These are phyloP conservation scores for Monosporozyma siamensis DNA, from an alignment of 805 yeast genomes.

Conservation along the genomic window DNA sequence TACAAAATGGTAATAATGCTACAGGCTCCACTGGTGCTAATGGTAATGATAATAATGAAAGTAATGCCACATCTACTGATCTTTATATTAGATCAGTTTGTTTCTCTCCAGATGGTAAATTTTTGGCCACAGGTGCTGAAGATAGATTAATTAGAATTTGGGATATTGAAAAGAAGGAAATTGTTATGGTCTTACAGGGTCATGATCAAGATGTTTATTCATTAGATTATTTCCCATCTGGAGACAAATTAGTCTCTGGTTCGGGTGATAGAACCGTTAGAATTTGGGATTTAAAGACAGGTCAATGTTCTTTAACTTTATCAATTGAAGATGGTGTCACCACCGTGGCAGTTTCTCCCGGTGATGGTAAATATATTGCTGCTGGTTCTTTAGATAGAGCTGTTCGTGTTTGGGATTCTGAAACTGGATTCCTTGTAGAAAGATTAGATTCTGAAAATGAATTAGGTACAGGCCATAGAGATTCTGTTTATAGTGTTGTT, in stretches of 20 bases:
- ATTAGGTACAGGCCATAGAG: slow-evolving; percentile 88
- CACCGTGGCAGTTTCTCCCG: slow-evolving; percentile 94
- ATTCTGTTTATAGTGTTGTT: slow-evolving; percentile 90
- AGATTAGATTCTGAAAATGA: slow-evolving; percentile 83
- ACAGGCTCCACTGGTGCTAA: not conserved
- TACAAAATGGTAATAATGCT: slow-evolving; percentile 3
- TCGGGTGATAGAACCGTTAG: slow-evolving; percentile 95
- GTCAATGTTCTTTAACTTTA: slow-evolving; percentile 80
- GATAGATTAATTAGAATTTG: slow-evolving; percentile 88
- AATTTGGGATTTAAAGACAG: slow-evolving; percentile 87
- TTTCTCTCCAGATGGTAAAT: slow-evolving; percentile 91
- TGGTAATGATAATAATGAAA: slow-evolving; percentile 18
- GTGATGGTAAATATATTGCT: slow-evolving; percentile 87
- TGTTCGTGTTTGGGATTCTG: slow-evolving; percentile 94
- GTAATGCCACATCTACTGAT: slow-evolving; percentile 39
- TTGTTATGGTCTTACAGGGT: slow-evolving; percentile 80
- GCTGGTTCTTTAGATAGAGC: slow-evolving; percentile 97
- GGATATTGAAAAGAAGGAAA: slow-evolving; percentile 81
- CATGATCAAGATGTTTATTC: slow-evolving; percentile 98
- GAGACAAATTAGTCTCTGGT: slow-evolving; percentile 87
- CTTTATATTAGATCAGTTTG: slow-evolving; percentile 91
- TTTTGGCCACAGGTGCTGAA: slow-evolving; percentile 89
- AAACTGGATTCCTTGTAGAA: slow-evolving; percentile 86
- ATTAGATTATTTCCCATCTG: slow-evolving; percentile 88
- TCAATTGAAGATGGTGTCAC: slow-evolving; percentile 98